phyloP scores from a whole-genome alignment of 371 early-diverging fungal species.

The Umbelopsis sp. region DNA sequence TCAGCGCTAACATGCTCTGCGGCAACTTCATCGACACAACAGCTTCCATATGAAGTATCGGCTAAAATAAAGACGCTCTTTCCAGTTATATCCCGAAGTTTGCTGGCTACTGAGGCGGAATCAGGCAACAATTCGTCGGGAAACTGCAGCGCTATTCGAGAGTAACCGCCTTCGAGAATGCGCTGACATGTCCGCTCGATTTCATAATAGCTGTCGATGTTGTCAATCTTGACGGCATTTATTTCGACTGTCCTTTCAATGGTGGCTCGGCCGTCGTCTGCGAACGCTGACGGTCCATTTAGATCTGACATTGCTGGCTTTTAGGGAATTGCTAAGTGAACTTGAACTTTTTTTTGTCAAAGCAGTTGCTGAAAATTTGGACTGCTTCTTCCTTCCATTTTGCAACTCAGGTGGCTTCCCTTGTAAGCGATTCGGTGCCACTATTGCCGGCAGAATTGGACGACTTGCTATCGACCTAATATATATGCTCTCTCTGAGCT shows the following conservation, averaged over 20 bases:
- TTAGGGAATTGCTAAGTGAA: no score
- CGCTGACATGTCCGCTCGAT: constrained; percentile 64
- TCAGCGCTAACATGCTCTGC: constrained; percentile 88
- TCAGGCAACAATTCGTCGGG: constrained; percentile 86
- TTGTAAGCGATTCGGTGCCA: no score
- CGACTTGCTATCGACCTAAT: no score
- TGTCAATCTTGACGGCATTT: constrained; percentile 42
- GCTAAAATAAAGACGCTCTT: constrained; percentile 78
- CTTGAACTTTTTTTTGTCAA: no score
- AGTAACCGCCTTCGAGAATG: constrained; percentile 55
- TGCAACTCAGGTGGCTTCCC: no score
- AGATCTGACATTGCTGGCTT: constrained; percentile 28
- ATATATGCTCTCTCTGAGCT: no score
- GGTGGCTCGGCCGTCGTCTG: constrained; percentile 67
- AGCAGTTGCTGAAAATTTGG: neutral
- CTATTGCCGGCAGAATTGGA: no score
- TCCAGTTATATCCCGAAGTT: constrained; percentile 50
- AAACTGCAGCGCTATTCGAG: constrained; percentile 86
- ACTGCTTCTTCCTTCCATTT: neutral
- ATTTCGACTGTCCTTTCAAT: constrained; percentile 61
- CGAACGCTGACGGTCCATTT: constrained; percentile 64
- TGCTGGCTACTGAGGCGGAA: constrained; percentile 64
- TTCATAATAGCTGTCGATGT: constrained; percentile 62
- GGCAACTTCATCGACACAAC: constrained; percentile 96
- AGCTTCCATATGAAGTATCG: constrained; percentile 95